A percentile compares a stretch with the other conserved stretches of the same genome.
Conservation (phyloP, 495 filamentous ascomycete genomes). For the Neurospora sp. region DNA sequence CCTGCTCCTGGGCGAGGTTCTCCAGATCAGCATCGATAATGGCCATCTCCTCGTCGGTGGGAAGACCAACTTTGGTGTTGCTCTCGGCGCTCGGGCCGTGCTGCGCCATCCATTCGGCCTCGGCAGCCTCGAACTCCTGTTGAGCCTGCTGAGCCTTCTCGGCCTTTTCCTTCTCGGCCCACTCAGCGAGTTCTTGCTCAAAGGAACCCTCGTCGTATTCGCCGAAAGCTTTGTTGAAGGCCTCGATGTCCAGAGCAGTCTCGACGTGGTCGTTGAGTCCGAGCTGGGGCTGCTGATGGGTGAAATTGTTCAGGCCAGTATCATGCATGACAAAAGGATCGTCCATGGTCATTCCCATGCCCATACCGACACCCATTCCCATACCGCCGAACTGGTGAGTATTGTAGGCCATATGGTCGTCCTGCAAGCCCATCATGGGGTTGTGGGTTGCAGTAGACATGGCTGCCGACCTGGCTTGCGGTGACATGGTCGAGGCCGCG, state of each 20-base stretch:
- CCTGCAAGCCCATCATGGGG: slow-evolving; percentile 2
- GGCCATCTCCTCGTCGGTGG: slow-evolving; percentile 11
- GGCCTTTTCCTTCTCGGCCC: slow-evolving; percentile 4
- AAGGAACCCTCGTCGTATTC: slow-evolving; percentile 14
- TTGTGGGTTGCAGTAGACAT: slow-evolving; percentile 1
- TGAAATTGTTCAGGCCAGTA: background rate
- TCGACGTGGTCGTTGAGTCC: background rate
- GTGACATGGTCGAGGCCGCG: background rate
- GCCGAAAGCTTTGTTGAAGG: slow-evolving; percentile 19
- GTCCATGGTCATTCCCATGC: background rate
- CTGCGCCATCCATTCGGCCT: slow-evolving; percentile 22
- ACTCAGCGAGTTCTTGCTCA: slow-evolving; percentile 13
- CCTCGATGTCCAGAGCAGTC: slow-evolving; percentile 13
- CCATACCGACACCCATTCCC: background rate
- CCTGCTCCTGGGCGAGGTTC: slow-evolving; percentile 12
- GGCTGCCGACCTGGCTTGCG: background rate
- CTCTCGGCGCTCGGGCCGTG: slow-evolving; percentile 16
- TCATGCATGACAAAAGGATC: background rate
- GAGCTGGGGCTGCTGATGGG: background rate
- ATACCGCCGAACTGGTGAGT: background rate
- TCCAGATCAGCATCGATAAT: slow-evolving; percentile 8
- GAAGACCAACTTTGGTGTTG: background rate
- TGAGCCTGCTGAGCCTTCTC: slow-evolving; percentile 2
- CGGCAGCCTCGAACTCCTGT: slow-evolving; percentile 11
- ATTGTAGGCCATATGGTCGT: background rate